phyloP scores from a whole-genome alignment of 2,329 filamentous ascomycete species.

The Penicillium vulpinum region DNA sequence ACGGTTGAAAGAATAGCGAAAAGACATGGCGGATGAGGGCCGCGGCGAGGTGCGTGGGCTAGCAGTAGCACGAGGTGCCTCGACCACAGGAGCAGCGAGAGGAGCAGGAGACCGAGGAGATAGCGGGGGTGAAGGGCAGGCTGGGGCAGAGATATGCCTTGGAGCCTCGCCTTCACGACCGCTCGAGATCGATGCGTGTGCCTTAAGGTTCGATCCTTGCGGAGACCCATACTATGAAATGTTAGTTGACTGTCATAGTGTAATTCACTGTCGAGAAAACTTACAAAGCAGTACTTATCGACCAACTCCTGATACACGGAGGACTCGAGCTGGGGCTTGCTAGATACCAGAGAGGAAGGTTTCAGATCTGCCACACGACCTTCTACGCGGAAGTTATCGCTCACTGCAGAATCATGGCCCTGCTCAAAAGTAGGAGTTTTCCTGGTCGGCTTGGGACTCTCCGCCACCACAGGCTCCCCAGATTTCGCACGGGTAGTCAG shows the following conservation, averaged over 20 bases:
- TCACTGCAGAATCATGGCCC: constrained; percentile 21
- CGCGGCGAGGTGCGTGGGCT: constrained; percentile 22
- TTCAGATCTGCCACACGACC: constrained; percentile 35
- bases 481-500: constrained; percentile 56
- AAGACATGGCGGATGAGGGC: constrained; percentile 25
- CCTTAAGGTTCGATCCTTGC: constrained; percentile 35
- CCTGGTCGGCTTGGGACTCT: constrained; percentile 8
- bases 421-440: constrained; percentile 15
- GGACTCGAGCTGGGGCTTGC: constrained; percentile 73
- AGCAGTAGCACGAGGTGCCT: constrained; percentile 10
- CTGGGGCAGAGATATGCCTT: constrained; percentile 13
- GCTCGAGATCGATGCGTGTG: constrained; percentile 13
- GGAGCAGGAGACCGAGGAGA: constrained; percentile 28
- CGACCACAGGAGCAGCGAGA: constrained; percentile 8
- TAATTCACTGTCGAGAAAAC: constrained; percentile 52
- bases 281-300: constrained; percentile 99
- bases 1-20: constrained; percentile 26
- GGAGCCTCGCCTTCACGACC: constrained; percentile 14
- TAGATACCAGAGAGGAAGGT: constrained; percentile 57
- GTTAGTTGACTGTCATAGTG: constrained; percentile 11
- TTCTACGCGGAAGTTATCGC: constrained; percentile 13
- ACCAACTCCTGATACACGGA: constrained; percentile 94
- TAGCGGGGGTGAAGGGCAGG: constrained; percentile 26
- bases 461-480: constrained; percentile 39
- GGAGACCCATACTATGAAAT: constrained; percentile 52